Base-by-base conservation (phyloP, 2,329 filamentous ascomycete species). In the Madurella fahalii region DNA sequence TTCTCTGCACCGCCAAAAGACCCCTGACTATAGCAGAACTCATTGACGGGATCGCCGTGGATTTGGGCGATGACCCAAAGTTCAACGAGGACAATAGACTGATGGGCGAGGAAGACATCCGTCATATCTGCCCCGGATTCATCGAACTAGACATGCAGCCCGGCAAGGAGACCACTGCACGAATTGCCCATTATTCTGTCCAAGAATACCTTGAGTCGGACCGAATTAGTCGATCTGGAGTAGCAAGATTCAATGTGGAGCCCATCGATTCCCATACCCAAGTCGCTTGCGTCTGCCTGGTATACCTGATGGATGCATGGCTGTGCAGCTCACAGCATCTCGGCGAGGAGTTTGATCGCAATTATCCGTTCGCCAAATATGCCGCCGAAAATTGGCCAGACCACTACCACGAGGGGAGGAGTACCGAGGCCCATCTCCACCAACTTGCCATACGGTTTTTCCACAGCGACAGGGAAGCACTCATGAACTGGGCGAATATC, bases 171-270 rank as follows among this genome's bases (percentile, higher is more conserved):
- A 12, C 43, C 18, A 56, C 40, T 9, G 52, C 58, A 11, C 50
- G 58, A 37, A 58, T 60, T 41, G 58, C 58, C 2, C 55, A 60
- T 25, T 58, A 56, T 31, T 58, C 58, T 12, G 55, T 58, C 4
- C 58, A 58, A 40, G 58, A 59, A 30, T 59, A 53, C 41, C 44
- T 59, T 2, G 46, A 58, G 40, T 58, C 55, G 4, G 57, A 55
- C 40, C 54, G 54, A 9, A 53, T 55, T 15, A 37, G 31, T 3
- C 16, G 41, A 9, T 52, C 46, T 3, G 12, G 7, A 18, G 37
- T 30, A 12, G 49, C 54, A 34, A 30, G 1, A 8, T 61, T 53
- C 17, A 32, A 41, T 18, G 50, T 61, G 31, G 31, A 40, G 15
- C 46, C 16, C 17, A 18, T 2, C 9, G 40, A 57, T 13, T 57